Base-by-base conservation (phyloP, 169 alveolate species). In the Cystoisospora suis region DNA sequence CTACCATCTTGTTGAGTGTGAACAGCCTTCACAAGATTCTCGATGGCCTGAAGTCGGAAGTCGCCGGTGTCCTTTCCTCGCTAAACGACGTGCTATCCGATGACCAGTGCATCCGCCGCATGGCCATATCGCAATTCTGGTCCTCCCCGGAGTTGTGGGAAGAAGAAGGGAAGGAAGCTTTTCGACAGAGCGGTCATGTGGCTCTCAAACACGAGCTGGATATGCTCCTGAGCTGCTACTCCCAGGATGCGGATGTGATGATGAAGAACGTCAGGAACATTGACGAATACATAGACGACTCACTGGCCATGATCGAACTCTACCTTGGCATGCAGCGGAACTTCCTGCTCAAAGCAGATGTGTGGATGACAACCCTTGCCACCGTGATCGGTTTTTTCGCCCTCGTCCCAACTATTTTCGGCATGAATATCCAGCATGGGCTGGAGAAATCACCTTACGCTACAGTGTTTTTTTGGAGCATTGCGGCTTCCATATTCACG, bases 371-470 rank as follows among this genome's bases (percentile, higher is more conserved):
- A 32, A 79, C 89, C 34, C 88, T 92, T 15, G 93, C 94, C 23
- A 90, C 94, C 45, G 69, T 92, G 40, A 75, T 69, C 20, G 94
- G 94, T 0, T 92, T 92, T 65, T 92, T 92, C 40, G 94, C 93
- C 0, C 86, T 92, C 46, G 87, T 92, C 53, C 93, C 94, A 15
- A 94, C 88, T 3, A 80, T 90, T 61, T 92, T 92, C 75, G 94
- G 94, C 53, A 92, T 92, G 94, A 92, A 92, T 53, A 53, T 92
- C n/a, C 86, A 83, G 59, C 87, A 89, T 65, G 94, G 94, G 15
- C 87, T 92, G 44, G 94, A 92, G 81, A 92, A 90, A 34, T 65
- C 81, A 32, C 89, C 90, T 23, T 15, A 46, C 42, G 47, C 53
- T 20, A 85, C 86, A 20, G 87, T 92, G 3, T 36, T 86, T 34